Evolutionary conservation across 192 early-diverging fungal genomes (phyloP), one percentile per base, ranked within the genome.

Genomic region (Entrophospora sp.): DNA sequence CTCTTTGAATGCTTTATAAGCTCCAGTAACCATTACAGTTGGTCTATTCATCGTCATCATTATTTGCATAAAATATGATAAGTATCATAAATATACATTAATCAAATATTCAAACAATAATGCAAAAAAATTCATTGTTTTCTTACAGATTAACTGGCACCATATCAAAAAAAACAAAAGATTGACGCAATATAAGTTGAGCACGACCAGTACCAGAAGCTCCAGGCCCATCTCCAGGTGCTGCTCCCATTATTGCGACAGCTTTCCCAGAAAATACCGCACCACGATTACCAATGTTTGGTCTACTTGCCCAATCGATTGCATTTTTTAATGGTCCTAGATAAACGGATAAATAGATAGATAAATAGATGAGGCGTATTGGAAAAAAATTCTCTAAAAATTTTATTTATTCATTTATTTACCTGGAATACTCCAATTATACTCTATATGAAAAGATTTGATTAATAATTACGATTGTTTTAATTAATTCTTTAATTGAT

Each of bases 381-480:
- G 3, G 1, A 18, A 18, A 2, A 12, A 43, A 43, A 16, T 43
- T 43, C 13, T 16, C n/a, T n/a, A n/a, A n/a, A n/a, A n/a, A n/a
- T n/a, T n/a, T n/a, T n/a, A n/a, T n/a, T 5, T 13, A 20, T 58
- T 13, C 1, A 36, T 13, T 10, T 58, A 35, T 25, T 58, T 58
- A 58, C 56, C 48, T 24, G 56, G 56, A 36, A 58, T 34, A 58
- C 56, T 58, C n/a, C 8, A 58, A 38, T 58, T 58, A 24, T 58
- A 58, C 36, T 58, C 56, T 58, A 34, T 36, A 58, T 20, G 12
- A 5, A 58, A 24, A 18, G 36, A 36, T 14, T 6, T 37, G 13
- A 34, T 12, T 20, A 18, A 13, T 27, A n/a, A 58, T 18, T 36
- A 58, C 16, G 31, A 58, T 12, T 9, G 12, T 0, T 30, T 51